phyloP scores from a whole-genome alignment of 2,329 filamentous ascomycete species.

The Didymella segeticola region DNA sequence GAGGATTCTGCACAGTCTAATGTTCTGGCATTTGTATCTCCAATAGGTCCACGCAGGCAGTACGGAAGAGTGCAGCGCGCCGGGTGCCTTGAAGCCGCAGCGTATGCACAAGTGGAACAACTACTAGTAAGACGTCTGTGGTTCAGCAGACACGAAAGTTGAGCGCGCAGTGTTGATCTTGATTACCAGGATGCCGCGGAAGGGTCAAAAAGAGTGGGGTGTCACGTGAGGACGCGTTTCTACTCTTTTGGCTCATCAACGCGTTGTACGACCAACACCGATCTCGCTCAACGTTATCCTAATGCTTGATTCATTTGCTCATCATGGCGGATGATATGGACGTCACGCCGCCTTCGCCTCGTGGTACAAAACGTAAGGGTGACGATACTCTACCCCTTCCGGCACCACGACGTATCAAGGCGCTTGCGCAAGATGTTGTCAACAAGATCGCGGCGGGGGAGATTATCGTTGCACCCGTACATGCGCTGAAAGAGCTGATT shows the following conservation, averaged over 20 bases:
- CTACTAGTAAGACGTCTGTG: too few relatives aligned
- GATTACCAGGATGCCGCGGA: slow-evolving; percentile 4
- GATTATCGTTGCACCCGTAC: slow-evolving; percentile 96
- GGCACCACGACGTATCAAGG: slow-evolving; percentile 65
- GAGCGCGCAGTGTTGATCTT: neutral
- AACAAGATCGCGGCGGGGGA: slow-evolving; percentile 99
- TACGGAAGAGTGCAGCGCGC: neutral
- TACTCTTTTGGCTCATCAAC: slow-evolving; percentile 15
- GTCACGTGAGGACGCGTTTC: slow-evolving; percentile 22
- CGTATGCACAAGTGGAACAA: neutral
- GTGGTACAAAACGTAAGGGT: slow-evolving; percentile 47
- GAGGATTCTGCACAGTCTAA: too few relatives aligned
- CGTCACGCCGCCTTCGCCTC: slow-evolving; percentile 32
- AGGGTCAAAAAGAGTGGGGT: slow-evolving; percentile 12
- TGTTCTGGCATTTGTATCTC: neutral
- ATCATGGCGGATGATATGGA: slow-evolving; percentile 44
- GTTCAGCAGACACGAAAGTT: neutral
- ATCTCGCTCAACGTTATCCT: neutral
- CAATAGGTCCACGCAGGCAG: neutral
- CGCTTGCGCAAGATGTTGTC: slow-evolving; percentile 88
- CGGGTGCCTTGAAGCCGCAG: neutral
- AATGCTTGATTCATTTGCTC: neutral
- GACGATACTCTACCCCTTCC: slow-evolving; percentile 43
- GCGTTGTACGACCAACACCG: slow-evolving; percentile 15
- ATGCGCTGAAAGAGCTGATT: slow-evolving; percentile 94